Conservation (phyloP, 1,284 basidiomycete genomes). For the Hortiboletus rubellus region DNA sequence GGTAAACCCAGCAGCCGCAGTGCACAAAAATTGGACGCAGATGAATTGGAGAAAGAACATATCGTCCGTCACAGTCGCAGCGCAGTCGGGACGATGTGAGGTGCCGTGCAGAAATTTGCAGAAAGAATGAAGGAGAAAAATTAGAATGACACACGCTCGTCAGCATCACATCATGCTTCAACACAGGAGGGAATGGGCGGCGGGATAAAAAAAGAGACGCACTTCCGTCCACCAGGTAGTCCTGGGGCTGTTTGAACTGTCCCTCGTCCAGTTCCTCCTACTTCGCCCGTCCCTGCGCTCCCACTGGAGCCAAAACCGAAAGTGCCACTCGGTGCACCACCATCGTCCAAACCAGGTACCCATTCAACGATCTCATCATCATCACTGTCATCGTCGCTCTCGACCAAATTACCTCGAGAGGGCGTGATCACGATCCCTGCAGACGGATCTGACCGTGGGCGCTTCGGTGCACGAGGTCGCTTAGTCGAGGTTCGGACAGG, state of each 20-base stretch:
- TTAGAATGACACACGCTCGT: constrained; percentile 2
- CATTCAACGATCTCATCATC: constrained; percentile 32
- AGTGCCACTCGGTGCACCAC: neutral
- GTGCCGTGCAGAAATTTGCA: neutral
- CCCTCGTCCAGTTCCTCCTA: constrained; percentile 13
- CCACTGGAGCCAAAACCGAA: neutral
- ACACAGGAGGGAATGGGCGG: neutral
- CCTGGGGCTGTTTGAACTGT: constrained; percentile 10
- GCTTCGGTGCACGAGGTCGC: constrained; percentile 25
- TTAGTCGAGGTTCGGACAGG: constrained; percentile 19
- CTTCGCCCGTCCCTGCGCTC: neutral
- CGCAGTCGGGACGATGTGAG: neutral
- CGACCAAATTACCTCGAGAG: constrained; percentile 9
- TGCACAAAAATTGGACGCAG: neutral
- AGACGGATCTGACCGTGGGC: constrained; percentile 10
- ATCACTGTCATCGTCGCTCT: constrained; percentile 35
- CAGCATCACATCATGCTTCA: constrained; percentile 11
- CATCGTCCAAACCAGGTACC: constrained; percentile 14
- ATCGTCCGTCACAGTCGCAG: constrained; percentile 3
- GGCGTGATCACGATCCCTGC: neutral
- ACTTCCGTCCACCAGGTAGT: constrained; percentile 29
- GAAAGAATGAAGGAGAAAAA: neutral
- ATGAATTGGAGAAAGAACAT: neutral
- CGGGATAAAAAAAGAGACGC: constrained; percentile 14
- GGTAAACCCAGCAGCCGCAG: neutral